Evolutionary conservation across 2,329 filamentous ascomycete genomes (phyloP), one percentile per base, ranked within the genome.

Genomic region (Talaromyces amestolkiae): DNA sequence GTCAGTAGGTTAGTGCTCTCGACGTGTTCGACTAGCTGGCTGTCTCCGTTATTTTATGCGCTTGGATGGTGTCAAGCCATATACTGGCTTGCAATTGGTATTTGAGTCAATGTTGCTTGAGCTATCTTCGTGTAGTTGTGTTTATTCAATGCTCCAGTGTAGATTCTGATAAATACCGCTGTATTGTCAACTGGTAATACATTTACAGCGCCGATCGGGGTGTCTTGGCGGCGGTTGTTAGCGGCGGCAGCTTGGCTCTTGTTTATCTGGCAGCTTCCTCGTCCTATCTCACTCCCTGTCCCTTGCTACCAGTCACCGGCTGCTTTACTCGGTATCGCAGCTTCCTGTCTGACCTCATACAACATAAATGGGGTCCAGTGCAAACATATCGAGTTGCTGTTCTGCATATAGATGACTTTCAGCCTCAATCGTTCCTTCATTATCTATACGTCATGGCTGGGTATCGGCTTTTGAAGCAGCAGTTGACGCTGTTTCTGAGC

Each of bases 401-500:
- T 66, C 64, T 69, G 66, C 67, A 35, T 39, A 68, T 68, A 72
- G 70, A 68, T 72, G 72, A 72, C 69, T 73, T 66, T 74, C 70
- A 76, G 71, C 73, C 72, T 73, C 69, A 75, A 73, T 74, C 73
- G 15, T 35, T 31, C 11, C 13, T 22, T 53, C 17, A 37, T 63
- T 49, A 9, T 53, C 31, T 24, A 37, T 33, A 61, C 62, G 45
- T 59, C 51, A 88, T 88, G 86, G 80, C 80, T 78, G 80, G 79
- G 73, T 76, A 74, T 62, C 76, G 78, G 74, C 79, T 79, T 76
- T 77, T 81, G 81, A 86, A 86, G 80, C 80, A 78, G 75, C 82
- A 80, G 78, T 92, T 91, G 91, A 85, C 87, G 74, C 80, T 86
- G 72, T 82, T 87, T 69, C 77, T 91, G 68, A 83, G 86, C 68